Evolutionary conservation across 768 basidiomycete genomes (phyloP).

Genomic region (Pleurotus citrinopileatus): DNA sequence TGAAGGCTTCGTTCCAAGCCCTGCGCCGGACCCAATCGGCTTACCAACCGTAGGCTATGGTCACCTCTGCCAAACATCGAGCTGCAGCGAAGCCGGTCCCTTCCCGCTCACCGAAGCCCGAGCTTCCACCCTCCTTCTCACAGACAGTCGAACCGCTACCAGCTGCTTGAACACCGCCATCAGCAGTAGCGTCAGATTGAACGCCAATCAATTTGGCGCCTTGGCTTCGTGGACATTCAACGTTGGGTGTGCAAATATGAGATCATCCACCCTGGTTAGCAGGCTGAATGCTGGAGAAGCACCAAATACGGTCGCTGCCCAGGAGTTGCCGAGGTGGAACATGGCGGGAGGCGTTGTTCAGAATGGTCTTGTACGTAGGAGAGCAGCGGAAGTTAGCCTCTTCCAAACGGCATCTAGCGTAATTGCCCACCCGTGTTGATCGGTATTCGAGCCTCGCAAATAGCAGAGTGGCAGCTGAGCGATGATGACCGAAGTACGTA

Average conservation of each 20-base stretch:
- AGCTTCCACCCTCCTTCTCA: conserved; percentile 24
- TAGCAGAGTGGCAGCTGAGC: neutral
- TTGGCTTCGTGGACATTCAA: conserved; percentile 26
- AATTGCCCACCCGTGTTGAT: conserved; percentile 22
- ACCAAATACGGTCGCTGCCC: conserved; percentile 25
- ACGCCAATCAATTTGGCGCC: conserved; percentile 28
- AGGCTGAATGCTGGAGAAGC: conserved; percentile 24
- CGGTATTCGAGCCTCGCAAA: neutral
- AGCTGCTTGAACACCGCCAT: conserved; percentile 24
- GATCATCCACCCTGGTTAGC: conserved; percentile 24
- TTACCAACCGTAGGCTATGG: conserved; percentile 30
- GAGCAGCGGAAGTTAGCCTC: conserved; percentile 25
- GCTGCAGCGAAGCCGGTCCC: conserved; percentile 20
- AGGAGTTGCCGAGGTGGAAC: conserved; percentile 26
- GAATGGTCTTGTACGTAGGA: conserved; percentile 18
- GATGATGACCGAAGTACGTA: neutral
- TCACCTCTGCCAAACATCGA: conserved; percentile 22
- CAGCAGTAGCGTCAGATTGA: conserved; percentile 20
- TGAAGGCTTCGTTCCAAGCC: conserved; percentile 26
- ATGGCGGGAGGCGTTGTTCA: conserved; percentile 26
- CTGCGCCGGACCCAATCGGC: conserved; percentile 27
- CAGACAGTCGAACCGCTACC: conserved; percentile 21
- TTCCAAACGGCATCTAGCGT: conserved; percentile 25
- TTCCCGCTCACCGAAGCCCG: conserved; percentile 25
- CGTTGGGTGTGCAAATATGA: conserved; percentile 22